A percentile compares a stretch with the other conserved stretches of the same genome.
Conservation (phyloP, 1,284 basidiomycete species). For the Ceratobasidium sp. region DNA sequence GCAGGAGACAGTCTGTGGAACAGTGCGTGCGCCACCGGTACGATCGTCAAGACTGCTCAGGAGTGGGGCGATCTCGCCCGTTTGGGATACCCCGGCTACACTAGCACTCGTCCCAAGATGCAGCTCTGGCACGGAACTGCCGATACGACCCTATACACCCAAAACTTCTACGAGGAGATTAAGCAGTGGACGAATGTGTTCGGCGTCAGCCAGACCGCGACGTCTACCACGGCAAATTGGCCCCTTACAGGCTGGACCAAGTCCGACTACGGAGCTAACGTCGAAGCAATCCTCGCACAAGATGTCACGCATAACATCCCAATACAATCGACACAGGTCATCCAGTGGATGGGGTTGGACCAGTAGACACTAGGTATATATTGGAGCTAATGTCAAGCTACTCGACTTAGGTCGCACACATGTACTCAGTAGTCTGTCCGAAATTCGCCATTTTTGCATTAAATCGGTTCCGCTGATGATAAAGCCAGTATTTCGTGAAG, state of each 20-base stretch:
- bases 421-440: too few relatives aligned
- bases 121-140: conserved; percentile 69
- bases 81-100: conserved; percentile 65
- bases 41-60: conserved; percentile 63
- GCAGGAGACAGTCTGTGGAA: conserved; percentile 66
- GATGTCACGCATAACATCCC: conserved; percentile 65
- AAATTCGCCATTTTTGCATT: too few relatives aligned
- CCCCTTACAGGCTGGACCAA: conserved; percentile 62
- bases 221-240: conserved; percentile 58
- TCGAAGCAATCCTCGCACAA: conserved; percentile 62
- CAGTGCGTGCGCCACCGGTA: conserved; percentile 62
- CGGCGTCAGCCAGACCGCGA: conserved; percentile 60
- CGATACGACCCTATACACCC: conserved; percentile 66
- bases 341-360: conserved; percentile 31
- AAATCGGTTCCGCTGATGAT: too few relatives aligned
- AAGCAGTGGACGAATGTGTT: conserved; percentile 67
- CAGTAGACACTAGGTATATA: neutral
- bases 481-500: too few relatives aligned
- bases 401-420: too few relatives aligned
- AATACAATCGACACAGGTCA: conserved; percentile 53
- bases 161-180: conserved; percentile 67
- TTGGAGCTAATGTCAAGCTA: too few relatives aligned
- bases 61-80: conserved; percentile 66
- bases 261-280: conserved; percentile 62
- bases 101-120: conserved; percentile 65